Evolutionary conservation across 345 rosid species (phyloP), one percentile per base, ranked within the genome.

Genomic region (Citrus medica): DNA sequence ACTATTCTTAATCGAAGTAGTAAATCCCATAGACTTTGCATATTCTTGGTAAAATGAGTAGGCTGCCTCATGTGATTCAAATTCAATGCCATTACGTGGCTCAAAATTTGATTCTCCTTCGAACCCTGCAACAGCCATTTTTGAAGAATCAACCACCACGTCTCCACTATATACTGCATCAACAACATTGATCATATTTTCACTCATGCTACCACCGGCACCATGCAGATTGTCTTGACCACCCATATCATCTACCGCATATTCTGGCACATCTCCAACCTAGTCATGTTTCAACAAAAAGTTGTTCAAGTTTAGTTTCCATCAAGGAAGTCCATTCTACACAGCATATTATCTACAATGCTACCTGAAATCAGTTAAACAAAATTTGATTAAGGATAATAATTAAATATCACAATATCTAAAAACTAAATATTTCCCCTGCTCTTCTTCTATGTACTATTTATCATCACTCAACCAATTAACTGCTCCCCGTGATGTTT

Each of bases 11-110:
- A 82, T 82, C 1, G 85, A 82, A 28, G 85, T 82, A 71, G 83
- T 82, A 74, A 84, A 84, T 75, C 85, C 87, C 87, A 82, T 84
- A 58, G 87, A 84, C 77, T 82, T 79, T 38, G 87, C 87, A 82
- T 82, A 82, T 25, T 84, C 85, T 67, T 84, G 87, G 70, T 84
- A 84, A 65, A 84, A 84, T 1, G 85, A 58, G 53, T 82, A 84
- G 3, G 85, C 85, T 35, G 77, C 85, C 58, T 82, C 87, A 28
- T 84, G 87, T 3, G 87, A 84, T 48, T 76, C 85, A 64, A 84
- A 84, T 61, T 84, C 87, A 60, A 84, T 82, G 35, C 84, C 87
- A 73, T 48, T 74, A 19, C 81, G 40, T 32, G 81, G 83, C 59
- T 84, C 85, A n/a, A 79, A 60, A 66, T 66, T 79, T 3, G 75